Evolutionary conservation across 768 basidiomycete species (phyloP).

Genomic region (Podaxis carcinomalis): DNA sequence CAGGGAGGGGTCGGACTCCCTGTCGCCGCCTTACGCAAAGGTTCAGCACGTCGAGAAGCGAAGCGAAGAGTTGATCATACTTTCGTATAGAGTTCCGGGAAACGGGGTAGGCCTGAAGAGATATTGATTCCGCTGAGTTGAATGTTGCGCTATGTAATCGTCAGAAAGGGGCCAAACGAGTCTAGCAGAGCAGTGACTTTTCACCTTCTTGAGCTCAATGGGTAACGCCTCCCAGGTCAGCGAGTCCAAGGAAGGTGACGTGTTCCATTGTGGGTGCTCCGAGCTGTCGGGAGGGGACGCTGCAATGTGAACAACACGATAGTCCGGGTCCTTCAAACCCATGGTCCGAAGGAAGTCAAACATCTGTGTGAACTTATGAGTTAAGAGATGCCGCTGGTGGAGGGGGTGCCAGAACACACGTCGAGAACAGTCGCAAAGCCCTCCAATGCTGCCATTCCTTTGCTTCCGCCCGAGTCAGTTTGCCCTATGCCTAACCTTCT

Average conservation of each 20-base stretch:
- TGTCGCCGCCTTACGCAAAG: slow-evolving; percentile 27
- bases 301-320: slow-evolving; percentile 60
- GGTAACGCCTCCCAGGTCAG: slow-evolving; percentile 61
- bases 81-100: slow-evolving; percentile 42
- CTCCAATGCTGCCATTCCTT: slow-evolving; percentile 67
- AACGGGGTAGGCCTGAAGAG: slow-evolving; percentile 36
- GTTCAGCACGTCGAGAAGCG: slow-evolving; percentile 10
- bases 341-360: slow-evolving; percentile 34
- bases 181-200: neutral
- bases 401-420: slow-evolving; percentile 29
- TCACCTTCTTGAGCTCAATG: slow-evolving; percentile 56
- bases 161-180: neutral
- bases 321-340: slow-evolving; percentile 18
- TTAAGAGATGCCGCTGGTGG: neutral
- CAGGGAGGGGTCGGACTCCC: slow-evolving; percentile 41
- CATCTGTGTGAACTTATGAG: slow-evolving; percentile 21
- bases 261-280: slow-evolving; percentile 53
- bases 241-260: slow-evolving; percentile 38
- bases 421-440: slow-evolving; percentile 68
- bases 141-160: slow-evolving; percentile 48
- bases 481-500: slow-evolving; percentile 53
- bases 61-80: neutral
- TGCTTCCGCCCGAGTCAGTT: slow-evolving; percentile 41
- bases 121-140: slow-evolving; percentile 48
- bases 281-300: slow-evolving; percentile 52